Evolutionary conservation across 306 rosid genomes (phyloP), one percentile per base, ranked within the genome.

Genomic region (Abrus precatorius): DNA sequence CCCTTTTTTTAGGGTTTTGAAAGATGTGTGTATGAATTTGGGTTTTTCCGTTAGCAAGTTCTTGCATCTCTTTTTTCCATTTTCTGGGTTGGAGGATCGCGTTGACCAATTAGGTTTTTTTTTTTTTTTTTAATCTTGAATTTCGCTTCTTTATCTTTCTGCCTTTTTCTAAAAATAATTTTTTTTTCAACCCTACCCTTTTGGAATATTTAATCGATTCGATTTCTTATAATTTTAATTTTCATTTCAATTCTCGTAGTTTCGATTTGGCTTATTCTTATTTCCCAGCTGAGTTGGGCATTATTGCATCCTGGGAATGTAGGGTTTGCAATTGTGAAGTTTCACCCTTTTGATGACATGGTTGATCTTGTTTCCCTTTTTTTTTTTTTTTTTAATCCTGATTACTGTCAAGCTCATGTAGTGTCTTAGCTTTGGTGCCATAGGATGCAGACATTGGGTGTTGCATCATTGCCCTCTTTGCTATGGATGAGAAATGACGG

Each of bases 41-140:
- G 7, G 30, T 50, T 63, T 66, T 84, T 65, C 29, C 2, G 6
- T 47, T n/a, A 1, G 1, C 65, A 30, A 61, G 20, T 54, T 52
- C 55, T 44, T 12, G 8, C 10, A 32, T 34, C 72, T 40, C n/a
- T 10, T 57, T 69, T 52, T 30, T 20, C 20, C 57, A 77, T 49
- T 49, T 65, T 33, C 59, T 29, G 13, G 49, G 57, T 4, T 57
- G 50, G 55, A 45, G 55, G 85, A 81, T 71, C 74, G 85, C 67
- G 36, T 65, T 27, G 6, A 77, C 68, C 52, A 27, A 45, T 80
- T 81, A 49, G 70, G 70, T 70, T 80, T 76, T 80, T 63, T 52
- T 20, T 20, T 20, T 20, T 20, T 20, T 20, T 20, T 20, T 20
- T 20, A 20, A 6, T 65, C 79, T 48, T 14, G 57, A 75, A 70